phyloP scores from a whole-genome alignment of 306 rosid species.

The Malus fusca region DNA sequence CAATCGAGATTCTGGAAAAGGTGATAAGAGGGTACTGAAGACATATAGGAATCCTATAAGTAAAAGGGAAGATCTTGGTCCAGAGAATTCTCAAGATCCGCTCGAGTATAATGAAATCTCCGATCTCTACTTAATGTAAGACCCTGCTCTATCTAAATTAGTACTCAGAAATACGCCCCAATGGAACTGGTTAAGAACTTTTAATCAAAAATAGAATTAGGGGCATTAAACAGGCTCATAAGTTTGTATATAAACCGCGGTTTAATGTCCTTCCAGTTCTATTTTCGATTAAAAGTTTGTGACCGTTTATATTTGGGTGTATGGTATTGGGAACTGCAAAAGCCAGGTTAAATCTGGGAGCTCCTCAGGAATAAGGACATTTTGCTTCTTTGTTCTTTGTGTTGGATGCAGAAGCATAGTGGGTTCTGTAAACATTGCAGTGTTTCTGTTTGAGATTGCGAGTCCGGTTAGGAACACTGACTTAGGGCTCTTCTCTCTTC shows the following conservation, averaged over 20 bases:
- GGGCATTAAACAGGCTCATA: not conserved
- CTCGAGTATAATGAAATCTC: constrained; percentile 40
- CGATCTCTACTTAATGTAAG: constrained; percentile 58
- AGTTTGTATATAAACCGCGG: not conserved
- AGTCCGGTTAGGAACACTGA: constrained; percentile 74
- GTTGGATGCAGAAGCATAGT: constrained; percentile 61
- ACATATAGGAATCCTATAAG: constrained; percentile 19
- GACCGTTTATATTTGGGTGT: not conserved
- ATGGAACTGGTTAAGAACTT: too few species aligned
- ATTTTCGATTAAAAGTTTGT: not conserved
- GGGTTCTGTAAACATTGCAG: constrained; percentile 77
- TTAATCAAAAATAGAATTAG: too few species aligned
- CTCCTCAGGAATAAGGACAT: not conserved
- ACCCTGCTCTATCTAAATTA: not conserved
- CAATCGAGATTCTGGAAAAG: constrained; percentile 15
- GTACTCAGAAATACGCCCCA: not conserved
- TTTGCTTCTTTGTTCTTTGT: constrained; percentile 10
- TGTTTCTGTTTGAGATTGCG: constrained; percentile 81
- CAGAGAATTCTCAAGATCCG: constrained; percentile 21
- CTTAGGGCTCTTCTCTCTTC: constrained; percentile 57
- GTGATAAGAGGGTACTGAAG: constrained; percentile 11
- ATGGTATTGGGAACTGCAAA: too few species aligned
- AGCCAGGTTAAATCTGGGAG: too few species aligned
- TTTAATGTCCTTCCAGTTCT: not conserved
- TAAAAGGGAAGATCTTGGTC: constrained; percentile 4